Base-by-base conservation (phyloP, 2,329 filamentous ascomycete species). In the Aspergillus quadricinctus region DNA sequence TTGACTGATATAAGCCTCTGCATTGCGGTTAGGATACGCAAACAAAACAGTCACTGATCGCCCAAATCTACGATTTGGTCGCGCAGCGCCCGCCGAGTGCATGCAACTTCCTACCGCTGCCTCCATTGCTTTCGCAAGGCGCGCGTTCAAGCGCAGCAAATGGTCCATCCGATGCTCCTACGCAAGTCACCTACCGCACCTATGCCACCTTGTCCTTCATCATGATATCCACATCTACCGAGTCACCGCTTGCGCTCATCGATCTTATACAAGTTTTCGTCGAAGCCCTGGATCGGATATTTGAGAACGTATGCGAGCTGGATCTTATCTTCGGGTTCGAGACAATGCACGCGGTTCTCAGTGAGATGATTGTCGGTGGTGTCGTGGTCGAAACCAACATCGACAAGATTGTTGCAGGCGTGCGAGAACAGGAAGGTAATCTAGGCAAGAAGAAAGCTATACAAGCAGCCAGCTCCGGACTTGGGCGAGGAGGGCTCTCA, bases 241-340 rank as follows among this genome's bases (percentile, higher is more conserved):
- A 99, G 76, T 96, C 91, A 1, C 94, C 94, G 0, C 87, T 99
- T 3, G 94, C 94, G 0, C 83, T 99, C 25, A 92, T 99, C 60
- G 94, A 99, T 74, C 80, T 99, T 54, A 97, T 99, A 63, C 94
- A 99, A 76, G 94, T 99, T 58, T 99, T 97, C 68, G 94, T 99
- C 61, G 94, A 99, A 76, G 88, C 93, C 0, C 83, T 99, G 37
- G 94, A 99, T 74, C 86, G 91, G 62, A 81, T 99, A 43, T 99
- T 99, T 71, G 94, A 97, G 77, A 97, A 99, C 72, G 94, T 99
- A 9, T 99, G 94, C 81, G 94, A 99, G 79, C 81, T 99, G 55
- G 92, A 99, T 74, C 82, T 99, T 65, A 99, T 99, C 73, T 99
- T 99, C 80, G 97, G 97, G 72, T 99, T 96, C 67, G 94, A 99